A percentile compares a stretch with the other conserved stretches of the same genome.
Conservation (phyloP, 1,284 basidiomycete genomes). For the Tetrapyrgos nigripes region DNA sequence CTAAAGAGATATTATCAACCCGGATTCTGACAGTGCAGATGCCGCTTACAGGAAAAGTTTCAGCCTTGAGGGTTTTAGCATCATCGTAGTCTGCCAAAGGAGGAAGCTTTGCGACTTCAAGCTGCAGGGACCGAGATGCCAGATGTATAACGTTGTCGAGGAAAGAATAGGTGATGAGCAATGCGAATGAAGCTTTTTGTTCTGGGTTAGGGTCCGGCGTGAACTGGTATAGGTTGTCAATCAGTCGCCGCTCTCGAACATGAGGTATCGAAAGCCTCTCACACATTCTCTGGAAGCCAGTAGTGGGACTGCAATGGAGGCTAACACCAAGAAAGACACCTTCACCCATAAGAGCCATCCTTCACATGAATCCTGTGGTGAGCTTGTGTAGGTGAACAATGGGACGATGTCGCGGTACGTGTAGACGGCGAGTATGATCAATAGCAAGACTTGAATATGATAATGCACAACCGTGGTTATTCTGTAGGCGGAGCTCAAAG, state of each 20-base stretch:
- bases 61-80: slow-evolving; percentile 27
- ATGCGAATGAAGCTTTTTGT: slow-evolving; percentile 58
- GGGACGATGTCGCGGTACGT: slow-evolving; percentile 62
- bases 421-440: slow-evolving; percentile 39
- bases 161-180: slow-evolving; percentile 55
- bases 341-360: slow-evolving; percentile 33
- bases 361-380: slow-evolving; percentile 26
- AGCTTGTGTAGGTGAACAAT: slow-evolving; percentile 44
- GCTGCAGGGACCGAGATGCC: slow-evolving; percentile 35
- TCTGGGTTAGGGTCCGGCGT: slow-evolving; percentile 51
- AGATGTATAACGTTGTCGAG: slow-evolving; percentile 49
- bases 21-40: background rate
- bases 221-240: slow-evolving; percentile 22
- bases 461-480: background rate
- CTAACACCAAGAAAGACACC: slow-evolving; percentile 22
- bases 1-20: slow-evolving; percentile 15
- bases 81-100: slow-evolving; percentile 56
- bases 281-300: slow-evolving; percentile 32
- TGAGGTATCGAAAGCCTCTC: slow-evolving; percentile 38
- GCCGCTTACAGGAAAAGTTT: slow-evolving; percentile 31
- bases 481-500: background rate
- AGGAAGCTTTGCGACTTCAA: slow-evolving; percentile 41
- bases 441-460: slow-evolving; percentile 1
- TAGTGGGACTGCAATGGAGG: slow-evolving; percentile 29
- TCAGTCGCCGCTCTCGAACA: background rate